Evolutionary conservation across 169 alveolate species (phyloP), one percentile per base, ranked within the genome.

Genomic region (Cryptosporidium ryanae): DNA sequence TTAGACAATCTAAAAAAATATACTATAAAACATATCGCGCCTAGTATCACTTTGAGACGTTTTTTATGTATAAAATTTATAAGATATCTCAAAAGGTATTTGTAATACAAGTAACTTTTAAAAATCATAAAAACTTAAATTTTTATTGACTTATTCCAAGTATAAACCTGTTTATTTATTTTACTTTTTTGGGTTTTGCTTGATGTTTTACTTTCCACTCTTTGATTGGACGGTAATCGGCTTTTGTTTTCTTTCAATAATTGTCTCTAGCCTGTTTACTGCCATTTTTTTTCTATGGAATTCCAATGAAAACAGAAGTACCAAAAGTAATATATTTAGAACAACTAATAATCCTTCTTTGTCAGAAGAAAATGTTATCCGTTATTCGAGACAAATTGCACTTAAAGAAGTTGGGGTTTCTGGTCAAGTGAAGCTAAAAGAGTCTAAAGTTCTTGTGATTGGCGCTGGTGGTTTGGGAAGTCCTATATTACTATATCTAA

Each of bases 381-480:
- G 97, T 82, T 96, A 95, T 50, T 90, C 95, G 34, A 90, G 99
- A 44, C 96, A 96, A 82, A 89, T 95, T 68, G 92, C 94, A 27
- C 87, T 96, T 76, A 91, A 93, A 44, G 93, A 90, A 67, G 89
- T 94, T 65, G 94, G 97, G 21, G 76, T 91, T 13, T 84, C 91
- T 50, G 96, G 97, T 1, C 96, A 96, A 84, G 48, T 70, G 49
- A 82, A 89, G 81, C 50, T 95, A 32, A 91, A 90, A 54, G 65
- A 93, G 43, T 90, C 98, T 27, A 95, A 96, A 70, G 98, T 97
- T 31, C 90, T 97, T 50, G 93, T 98, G 1, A 92, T 98, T 2
- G 99, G 99, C 29, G 98, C 99, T 29, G 99, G 99, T 63, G 99
- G 99, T 17, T 91, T 97, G 15, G 99, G 99, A 17, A 95, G 99